A percentile compares a stretch with the other conserved stretches of the same genome.
Conservation (phyloP, 306 rosid genomes). For the Trifolium fragiferum region DNA sequence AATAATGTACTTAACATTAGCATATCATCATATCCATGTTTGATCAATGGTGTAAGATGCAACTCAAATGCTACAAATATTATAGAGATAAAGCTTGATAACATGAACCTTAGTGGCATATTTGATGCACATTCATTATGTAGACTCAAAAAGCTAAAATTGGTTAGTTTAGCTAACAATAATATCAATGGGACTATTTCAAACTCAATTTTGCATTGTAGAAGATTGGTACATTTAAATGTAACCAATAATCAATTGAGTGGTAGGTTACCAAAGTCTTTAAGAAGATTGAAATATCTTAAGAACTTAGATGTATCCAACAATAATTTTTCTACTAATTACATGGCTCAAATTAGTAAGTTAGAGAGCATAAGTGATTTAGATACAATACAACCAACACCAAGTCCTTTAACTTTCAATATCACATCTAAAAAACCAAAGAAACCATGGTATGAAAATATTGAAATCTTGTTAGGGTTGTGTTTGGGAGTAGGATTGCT, state of each 20-base stretch:
- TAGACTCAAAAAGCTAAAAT: conserved; percentile 37
- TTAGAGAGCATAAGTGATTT: conserved; percentile 2
- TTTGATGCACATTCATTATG: conserved; percentile 47
- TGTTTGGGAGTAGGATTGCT: conserved; percentile 43
- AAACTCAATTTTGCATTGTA: conserved; percentile 51
- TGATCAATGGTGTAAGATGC: conserved; percentile 46
- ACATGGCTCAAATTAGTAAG: conserved; percentile 28
- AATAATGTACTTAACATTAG: conserved; percentile 48
- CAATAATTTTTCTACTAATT: conserved; percentile 48
- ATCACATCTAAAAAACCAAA: not conserved
- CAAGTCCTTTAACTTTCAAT: conserved; percentile 28
- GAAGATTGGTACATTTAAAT: conserved; percentile 57
- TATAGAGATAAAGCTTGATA: conserved; percentile 42
- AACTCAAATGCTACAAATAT: conserved; percentile 40
- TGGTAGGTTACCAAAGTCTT: conserved; percentile 61
- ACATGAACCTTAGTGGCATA: conserved; percentile 47
- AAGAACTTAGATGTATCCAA: conserved; percentile 59
- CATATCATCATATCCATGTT: conserved; percentile 35
- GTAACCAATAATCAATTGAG: conserved; percentile 57
- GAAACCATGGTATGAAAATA: not conserved
- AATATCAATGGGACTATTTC: conserved; percentile 48
- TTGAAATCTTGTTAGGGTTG: not conserved
- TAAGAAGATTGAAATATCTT: conserved; percentile 54
- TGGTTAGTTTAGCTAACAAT: conserved; percentile 52
- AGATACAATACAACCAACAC: not conserved